Percentiles rank a stretch among this genome's conserved stretches.
These are phyloP conservation scores for Aspergillus novoparasiticus DNA, from an alignment of 2,329 filamentous ascomycete genomes.

Conservation along the genomic window DNA sequence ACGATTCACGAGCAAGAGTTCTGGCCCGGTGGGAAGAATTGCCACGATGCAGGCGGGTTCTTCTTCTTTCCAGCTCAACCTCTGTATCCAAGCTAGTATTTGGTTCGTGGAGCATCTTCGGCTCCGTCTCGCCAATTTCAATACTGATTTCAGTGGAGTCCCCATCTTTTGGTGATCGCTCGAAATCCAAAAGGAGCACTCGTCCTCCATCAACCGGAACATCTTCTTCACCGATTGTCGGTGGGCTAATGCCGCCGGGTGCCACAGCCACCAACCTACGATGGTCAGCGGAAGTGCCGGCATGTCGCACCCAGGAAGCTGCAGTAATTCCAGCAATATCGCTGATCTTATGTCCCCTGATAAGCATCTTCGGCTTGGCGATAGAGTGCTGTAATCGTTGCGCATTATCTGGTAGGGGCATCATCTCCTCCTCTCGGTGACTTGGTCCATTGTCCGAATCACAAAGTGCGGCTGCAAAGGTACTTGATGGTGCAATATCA, in stretches of 20 bases:
- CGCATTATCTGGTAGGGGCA: slow-evolving; percentile 23
- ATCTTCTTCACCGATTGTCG: slow-evolving; percentile 68
- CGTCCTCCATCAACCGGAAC: slow-evolving; percentile 79
- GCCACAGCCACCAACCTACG: slow-evolving; percentile 68
- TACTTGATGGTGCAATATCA: slow-evolving; percentile 51
- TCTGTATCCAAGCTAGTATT: slow-evolving; percentile 74
- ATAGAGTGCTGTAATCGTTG: slow-evolving; percentile 38
- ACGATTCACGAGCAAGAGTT: slow-evolving; percentile 24
- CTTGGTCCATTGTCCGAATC: background rate
- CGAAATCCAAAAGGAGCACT: slow-evolving; percentile 73
- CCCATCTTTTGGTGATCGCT: slow-evolving; percentile 62
- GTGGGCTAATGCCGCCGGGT: slow-evolving; percentile 65
- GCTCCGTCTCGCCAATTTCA: slow-evolving; percentile 71
- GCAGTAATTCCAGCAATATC: slow-evolving; percentile 68
- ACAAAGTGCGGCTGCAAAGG: slow-evolving; percentile 30
- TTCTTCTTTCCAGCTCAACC: slow-evolving; percentile 74
- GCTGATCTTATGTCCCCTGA: slow-evolving; percentile 67
- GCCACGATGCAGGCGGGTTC: slow-evolving; percentile 67
- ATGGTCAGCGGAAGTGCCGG: slow-evolving; percentile 53
- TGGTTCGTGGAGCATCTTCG: slow-evolving; percentile 73
- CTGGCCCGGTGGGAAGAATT: slow-evolving; percentile 43
- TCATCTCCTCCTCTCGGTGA: background rate
- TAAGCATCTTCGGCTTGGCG: slow-evolving; percentile 64
- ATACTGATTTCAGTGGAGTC: slow-evolving; percentile 63
- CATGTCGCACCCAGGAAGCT: slow-evolving; percentile 70